phyloP scores from a whole-genome alignment of 768 basidiomycete genomes.

The Serpula lacrymans region DNA sequence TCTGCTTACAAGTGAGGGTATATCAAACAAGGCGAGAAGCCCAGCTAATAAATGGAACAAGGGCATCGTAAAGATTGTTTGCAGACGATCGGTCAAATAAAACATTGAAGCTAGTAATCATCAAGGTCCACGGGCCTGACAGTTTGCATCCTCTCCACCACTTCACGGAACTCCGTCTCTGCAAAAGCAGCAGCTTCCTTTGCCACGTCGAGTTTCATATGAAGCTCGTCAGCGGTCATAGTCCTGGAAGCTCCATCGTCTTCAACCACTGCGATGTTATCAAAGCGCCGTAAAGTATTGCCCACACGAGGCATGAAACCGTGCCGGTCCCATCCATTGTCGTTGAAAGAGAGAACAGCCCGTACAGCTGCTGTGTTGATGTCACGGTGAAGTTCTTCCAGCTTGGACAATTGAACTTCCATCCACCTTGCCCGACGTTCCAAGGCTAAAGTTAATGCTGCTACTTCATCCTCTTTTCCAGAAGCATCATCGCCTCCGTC shows the following conservation, averaged over 20 bases:
- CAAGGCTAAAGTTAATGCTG: slow-evolving; percentile 75
- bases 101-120: too few species aligned
- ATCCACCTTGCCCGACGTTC: slow-evolving; percentile 92
- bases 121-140: slow-evolving; percentile 46
- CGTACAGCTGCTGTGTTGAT: slow-evolving; percentile 87
- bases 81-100: too few species aligned
- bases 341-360: slow-evolving; percentile 79
- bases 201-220: slow-evolving; percentile 67
- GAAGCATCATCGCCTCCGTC: slow-evolving; percentile 63
- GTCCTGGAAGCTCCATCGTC: slow-evolving; percentile 37
- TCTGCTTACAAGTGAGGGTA: too few species aligned
- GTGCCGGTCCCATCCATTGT: slow-evolving; percentile 77
- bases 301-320: slow-evolving; percentile 68
- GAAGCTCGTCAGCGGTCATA: slow-evolving; percentile 71
- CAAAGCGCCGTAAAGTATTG: slow-evolving; percentile 65
- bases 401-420: slow-evolving; percentile 85
- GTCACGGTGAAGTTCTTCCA: slow-evolving; percentile 86
- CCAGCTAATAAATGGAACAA: too few species aligned
- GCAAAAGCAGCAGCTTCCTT: slow-evolving; percentile 70
- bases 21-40: too few species aligned
- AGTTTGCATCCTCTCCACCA: slow-evolving; percentile 65
- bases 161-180: slow-evolving; percentile 70
- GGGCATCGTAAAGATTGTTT: too few species aligned
- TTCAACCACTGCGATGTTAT: slow-evolving; percentile 56
- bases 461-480: slow-evolving; percentile 80